These are phyloP conservation scores for Diplodia sapinea DNA, from an alignment of 2,329 filamentous ascomycete genomes.

Conservation along the genomic window DNA sequence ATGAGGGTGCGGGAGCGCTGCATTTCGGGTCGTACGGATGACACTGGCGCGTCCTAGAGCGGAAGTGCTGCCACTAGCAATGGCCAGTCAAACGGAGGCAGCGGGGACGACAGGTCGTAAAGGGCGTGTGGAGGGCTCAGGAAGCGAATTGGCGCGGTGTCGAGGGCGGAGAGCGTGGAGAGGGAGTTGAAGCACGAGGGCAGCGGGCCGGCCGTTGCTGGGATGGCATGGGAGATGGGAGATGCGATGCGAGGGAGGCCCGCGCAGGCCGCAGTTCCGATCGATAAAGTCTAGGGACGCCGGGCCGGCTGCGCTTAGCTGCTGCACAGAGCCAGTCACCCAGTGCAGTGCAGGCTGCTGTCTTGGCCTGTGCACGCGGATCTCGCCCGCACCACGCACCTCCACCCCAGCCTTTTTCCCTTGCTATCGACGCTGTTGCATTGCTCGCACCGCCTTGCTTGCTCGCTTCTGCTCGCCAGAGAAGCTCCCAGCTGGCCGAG, in stretches of 20 bases:
- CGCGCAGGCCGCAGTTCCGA: slow-evolving; percentile 17
- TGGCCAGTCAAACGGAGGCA: neutral
- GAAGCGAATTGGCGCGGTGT: neutral
- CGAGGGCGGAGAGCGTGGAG: neutral
- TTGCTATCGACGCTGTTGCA: neutral
- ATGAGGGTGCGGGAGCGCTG: slow-evolving; percentile 21
- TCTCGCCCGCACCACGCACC: slow-evolving; percentile 3
- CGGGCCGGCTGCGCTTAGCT: slow-evolving; percentile 8
- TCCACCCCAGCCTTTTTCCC: slow-evolving; percentile 7
- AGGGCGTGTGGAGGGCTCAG: neutral
- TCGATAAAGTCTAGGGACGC: slow-evolving; percentile 21
- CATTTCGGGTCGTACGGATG: slow-evolving; percentile 28
- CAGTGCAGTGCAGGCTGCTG: neutral
- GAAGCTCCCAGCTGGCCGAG: neutral
- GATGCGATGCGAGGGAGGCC: slow-evolving; percentile 2
- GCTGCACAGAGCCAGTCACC: neutral
- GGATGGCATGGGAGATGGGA: neutral
- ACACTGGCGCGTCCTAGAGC: slow-evolving; percentile 26
- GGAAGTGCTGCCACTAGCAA: slow-evolving; percentile 9
- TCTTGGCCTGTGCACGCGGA: slow-evolving; percentile 2
- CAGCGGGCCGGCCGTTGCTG: slow-evolving; percentile 21
- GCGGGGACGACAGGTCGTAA: neutral
- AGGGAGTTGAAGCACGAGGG: slow-evolving; percentile 1
- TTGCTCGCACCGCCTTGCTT: neutral
- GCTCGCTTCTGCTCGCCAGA: neutral